phyloP scores from a whole-genome alignment of 148 eudicot species.

The Mesembryanthemum crystallinum region DNA sequence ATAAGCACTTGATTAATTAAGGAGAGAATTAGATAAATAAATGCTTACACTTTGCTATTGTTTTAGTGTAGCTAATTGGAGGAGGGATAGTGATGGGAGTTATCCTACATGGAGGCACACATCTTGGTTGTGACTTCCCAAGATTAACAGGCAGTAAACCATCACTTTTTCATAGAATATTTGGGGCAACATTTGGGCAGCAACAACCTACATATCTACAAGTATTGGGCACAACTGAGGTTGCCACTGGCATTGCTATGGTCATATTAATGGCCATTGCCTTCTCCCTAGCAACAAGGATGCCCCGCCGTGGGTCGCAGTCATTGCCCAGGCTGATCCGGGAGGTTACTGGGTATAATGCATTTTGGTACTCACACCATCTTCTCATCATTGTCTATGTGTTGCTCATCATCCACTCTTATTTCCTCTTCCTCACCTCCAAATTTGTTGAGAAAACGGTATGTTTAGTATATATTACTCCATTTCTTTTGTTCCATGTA shows the following conservation, averaged over 20 bases:
- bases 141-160: constrained; percentile 31
- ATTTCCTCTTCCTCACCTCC: constrained; percentile 35
- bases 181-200: constrained; percentile 32
- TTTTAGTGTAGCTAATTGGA: constrained; percentile 36
- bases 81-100: constrained; percentile 46
- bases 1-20: too few relatives aligned
- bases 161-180: constrained; percentile 27
- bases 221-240: constrained; percentile 32
- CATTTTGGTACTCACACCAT: constrained; percentile 44
- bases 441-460: constrained; percentile 36
- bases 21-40: neutral
- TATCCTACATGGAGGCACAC: constrained; percentile 40
- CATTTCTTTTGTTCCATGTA: neutral
- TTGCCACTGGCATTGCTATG: constrained; percentile 32
- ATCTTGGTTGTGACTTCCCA: constrained; percentile 45
- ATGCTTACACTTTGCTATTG: neutral
- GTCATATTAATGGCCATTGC: constrained; percentile 35
- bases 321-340: constrained; percentile 27
- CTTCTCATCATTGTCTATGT: constrained; percentile 33
- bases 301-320: constrained; percentile 25
- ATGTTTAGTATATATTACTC: neutral
- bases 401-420: constrained; percentile 35
- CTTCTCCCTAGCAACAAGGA: constrained; percentile 28
- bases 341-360: constrained; percentile 30
- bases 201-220: constrained; percentile 36